Conservation (phyloP, 2,329 filamentous ascomycete species). For the Hypoxylon sp. region DNA sequence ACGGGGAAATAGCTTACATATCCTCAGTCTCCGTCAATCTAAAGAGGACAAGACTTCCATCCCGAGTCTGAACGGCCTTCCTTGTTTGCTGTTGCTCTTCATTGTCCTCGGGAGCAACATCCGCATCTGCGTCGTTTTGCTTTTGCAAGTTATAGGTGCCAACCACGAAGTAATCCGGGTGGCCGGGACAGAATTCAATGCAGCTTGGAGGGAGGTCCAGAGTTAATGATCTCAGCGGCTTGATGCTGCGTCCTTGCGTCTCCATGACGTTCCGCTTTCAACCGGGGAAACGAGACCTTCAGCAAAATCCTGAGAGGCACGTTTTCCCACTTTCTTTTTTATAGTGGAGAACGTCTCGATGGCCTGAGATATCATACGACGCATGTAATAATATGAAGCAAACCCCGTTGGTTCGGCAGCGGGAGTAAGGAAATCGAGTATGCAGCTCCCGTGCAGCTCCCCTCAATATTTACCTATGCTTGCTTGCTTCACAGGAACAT, state of each 20-base stretch:
- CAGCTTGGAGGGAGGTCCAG: slow-evolving; percentile 82
- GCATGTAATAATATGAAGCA: not conserved
- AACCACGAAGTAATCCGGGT: slow-evolving; percentile 78
- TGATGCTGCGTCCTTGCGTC: slow-evolving; percentile 49
- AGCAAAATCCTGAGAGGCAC: not conserved
- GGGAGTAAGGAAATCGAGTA: not conserved
- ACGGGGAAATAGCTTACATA: slow-evolving; percentile 66
- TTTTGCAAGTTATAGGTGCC: slow-evolving; percentile 86
- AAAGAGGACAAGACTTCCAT: slow-evolving; percentile 81
- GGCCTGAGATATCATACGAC: not conserved
- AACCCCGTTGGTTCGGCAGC: not conserved
- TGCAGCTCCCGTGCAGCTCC: not conserved
- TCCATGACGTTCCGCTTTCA: slow-evolving; percentile 36
- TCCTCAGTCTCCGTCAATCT: slow-evolving; percentile 62
- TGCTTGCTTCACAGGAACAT: slow-evolving; percentile 20
- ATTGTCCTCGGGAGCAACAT: slow-evolving; percentile 37
- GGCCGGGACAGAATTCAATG: slow-evolving; percentile 77
- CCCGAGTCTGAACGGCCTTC: slow-evolving; percentile 71
- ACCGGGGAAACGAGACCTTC: slow-evolving; percentile 4
- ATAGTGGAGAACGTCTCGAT: not conserved
- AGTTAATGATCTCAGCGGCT: slow-evolving; percentile 64
- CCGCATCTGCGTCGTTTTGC: slow-evolving; percentile 50
- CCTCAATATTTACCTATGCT: slow-evolving; percentile 25
- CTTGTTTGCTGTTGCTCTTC: slow-evolving; percentile 44
- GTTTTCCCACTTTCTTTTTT: not conserved